Evolutionary conservation across 495 filamentous ascomycete species (phyloP), one percentile per base, ranked within the genome.

Genomic region (Aspergillus baeticus): DNA sequence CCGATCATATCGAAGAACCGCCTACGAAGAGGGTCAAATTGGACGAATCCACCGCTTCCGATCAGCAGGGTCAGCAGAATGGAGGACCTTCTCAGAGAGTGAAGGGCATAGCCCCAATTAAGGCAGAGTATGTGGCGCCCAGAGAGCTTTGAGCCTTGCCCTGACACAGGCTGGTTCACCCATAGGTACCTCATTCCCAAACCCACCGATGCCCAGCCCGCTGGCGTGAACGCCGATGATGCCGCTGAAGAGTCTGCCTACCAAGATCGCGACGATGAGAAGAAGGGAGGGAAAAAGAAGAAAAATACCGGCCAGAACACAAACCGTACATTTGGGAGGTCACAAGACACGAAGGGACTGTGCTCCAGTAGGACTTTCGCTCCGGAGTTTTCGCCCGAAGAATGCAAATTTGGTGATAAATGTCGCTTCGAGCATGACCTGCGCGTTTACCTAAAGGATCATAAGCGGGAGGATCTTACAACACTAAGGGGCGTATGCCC

Each of bases 281-380:
- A 75, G 59, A 77, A 76, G 58, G 71, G 26, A 29, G 26, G 63
- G 26, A 83, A 79, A 67, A 86, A 84, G 58, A 83, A 85, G 65
- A 87, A 86, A 64, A 87, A 87, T 62, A 75, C 81, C 17, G 91
- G 93, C 23, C 94, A 97, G 68, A 98, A 98, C 65, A 92, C 84
- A 57, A 84, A 81, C 59, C 84, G 94, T 48, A 82, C 81, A n/a
- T 98, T 96, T 65, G 93, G 92, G 39, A 82, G 69, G 38, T 92
- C 89, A 15, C 80, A 82, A 39, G 94, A 98, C 69, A 82, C 80
- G 10, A 76, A 93, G 31, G 83, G 83, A 36, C 79, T 98, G 4
- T 98, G 94, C 72, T 81, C 82, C 46, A 90, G 81, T 34, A 76
- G 87, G 54, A 79, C 78, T 7, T 81, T 77, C 59, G 77, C 67